Evolutionary conservation across 2,329 filamentous ascomycete species (phyloP).

Genomic region (Rugonectria rugulosa): DNA sequence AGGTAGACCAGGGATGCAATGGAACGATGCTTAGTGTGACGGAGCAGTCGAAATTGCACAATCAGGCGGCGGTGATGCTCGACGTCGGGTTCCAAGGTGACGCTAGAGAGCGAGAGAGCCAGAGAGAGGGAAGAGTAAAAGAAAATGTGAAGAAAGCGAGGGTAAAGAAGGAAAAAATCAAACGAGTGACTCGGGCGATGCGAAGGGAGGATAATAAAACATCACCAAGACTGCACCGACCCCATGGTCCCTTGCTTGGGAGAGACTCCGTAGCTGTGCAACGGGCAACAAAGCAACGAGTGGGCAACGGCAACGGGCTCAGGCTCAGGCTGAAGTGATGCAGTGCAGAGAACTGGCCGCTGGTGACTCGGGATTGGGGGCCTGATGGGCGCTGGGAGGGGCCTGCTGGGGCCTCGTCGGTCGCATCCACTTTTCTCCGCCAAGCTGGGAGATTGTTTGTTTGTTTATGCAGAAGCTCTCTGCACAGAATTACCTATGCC

Average conservation of each 20-base stretch:
- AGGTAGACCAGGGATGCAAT: slow-evolving; percentile 31
- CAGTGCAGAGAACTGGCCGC: slow-evolving; percentile 14
- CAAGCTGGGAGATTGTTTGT: slow-evolving; percentile 45
- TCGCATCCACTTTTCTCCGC: slow-evolving; percentile 29
- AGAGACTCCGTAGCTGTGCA: slow-evolving; percentile 36
- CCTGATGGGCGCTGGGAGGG: slow-evolving; percentile 6
- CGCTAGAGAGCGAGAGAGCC: background rate
- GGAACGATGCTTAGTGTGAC: slow-evolving; percentile 22
- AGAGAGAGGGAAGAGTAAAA: background rate
- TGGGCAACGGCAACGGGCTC: slow-evolving; percentile 40
- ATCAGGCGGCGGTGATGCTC: slow-evolving; percentile 7
- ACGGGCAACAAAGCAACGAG: slow-evolving; percentile 38
- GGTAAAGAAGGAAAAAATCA: background rate
- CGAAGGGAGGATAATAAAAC: slow-evolving; percentile 21
- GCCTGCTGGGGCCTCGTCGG: slow-evolving; percentile 9
- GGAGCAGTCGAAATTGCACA: slow-evolving; percentile 19
- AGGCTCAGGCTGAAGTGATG: slow-evolving; percentile 25
- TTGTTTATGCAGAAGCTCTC: slow-evolving; percentile 42
- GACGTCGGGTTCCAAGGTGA: background rate
- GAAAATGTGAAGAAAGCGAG: background rate
- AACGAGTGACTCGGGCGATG: slow-evolving; percentile 3
- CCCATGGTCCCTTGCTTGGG: slow-evolving; percentile 13
- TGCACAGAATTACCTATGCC: slow-evolving; percentile 32
- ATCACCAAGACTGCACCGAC: slow-evolving; percentile 12
- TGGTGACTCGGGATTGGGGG: slow-evolving; percentile 32